A percentile compares a stretch with the other conserved stretches of the same genome.
phyloP scores from a whole-genome alignment of 2,329 filamentous ascomycete genomes.

The Colletotrichum neosansevieriae region DNA sequence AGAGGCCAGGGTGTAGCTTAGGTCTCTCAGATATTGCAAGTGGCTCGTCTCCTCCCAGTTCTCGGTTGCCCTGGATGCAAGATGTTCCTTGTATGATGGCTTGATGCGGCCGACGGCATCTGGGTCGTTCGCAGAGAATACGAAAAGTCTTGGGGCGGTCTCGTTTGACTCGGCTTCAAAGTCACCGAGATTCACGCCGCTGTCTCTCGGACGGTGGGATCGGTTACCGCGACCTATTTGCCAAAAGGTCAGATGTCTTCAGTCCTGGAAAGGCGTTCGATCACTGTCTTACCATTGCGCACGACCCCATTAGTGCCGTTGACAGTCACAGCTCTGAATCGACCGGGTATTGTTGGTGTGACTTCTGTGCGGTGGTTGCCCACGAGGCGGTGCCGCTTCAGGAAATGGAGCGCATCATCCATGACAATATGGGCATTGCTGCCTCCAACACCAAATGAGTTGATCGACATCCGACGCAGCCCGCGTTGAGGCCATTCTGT shows the following conservation, averaged over 20 bases:
- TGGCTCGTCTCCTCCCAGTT: constrained; percentile 3
- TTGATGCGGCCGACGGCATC: constrained; percentile 53
- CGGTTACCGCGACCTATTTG: background rate
- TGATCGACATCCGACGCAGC: constrained; percentile 65
- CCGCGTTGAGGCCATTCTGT: constrained; percentile 46
- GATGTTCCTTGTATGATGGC: constrained; percentile 45
- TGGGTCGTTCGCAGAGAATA: constrained; percentile 57
- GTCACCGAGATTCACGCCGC: constrained; percentile 20
- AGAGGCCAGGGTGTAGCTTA: constrained; percentile 58
- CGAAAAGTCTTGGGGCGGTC: constrained; percentile 51
- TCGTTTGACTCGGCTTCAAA: constrained; percentile 5
- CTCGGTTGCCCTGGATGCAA: constrained; percentile 8
- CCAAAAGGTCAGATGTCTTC: background rate
- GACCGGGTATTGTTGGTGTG: background rate
- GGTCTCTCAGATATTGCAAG: constrained; percentile 44
- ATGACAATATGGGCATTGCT: constrained; percentile 45
- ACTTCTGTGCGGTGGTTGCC: constrained; percentile 34
- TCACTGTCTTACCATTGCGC: background rate
- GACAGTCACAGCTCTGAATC: background rate
- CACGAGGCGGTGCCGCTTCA: constrained; percentile 23
- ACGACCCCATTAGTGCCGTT: background rate
- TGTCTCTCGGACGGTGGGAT: constrained; percentile 20
- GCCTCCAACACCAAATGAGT: constrained; percentile 51
- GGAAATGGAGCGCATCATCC: constrained; percentile 48
- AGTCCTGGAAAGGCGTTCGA: background rate